Evolutionary conservation across 108 stramenopile species (phyloP), one percentile per base, ranked within the genome.

Genomic region (Skeletonema costatum): DNA sequence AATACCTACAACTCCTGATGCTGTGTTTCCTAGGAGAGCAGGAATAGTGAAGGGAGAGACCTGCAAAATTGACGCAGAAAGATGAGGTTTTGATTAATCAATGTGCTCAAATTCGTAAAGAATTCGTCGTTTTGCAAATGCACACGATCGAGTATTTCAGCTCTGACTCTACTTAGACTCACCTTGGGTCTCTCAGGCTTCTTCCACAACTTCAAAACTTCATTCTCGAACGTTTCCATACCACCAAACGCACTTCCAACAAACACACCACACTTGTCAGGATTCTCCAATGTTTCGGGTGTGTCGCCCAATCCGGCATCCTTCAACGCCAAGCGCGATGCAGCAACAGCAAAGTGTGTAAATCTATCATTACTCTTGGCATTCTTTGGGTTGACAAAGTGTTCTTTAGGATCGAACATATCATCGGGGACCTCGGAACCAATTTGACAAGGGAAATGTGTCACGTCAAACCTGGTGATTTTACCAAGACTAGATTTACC

Each of bases 221-320:
- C 96, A 62, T 78, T 73, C 78, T 98, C 97, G 84, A 97, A 97
- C 1, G 97, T 97, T 83, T 95, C 94, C 81, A 93, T 85, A 32
- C 97, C 97, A 25, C 97, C 97, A 85, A 98, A 98, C n/a, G 97
- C 97, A 16, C 88, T 89, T 39, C 97, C 97, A 4, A 98, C 92
- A 89, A 98, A 96, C 61, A 96, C 96, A 68, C 98, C 98, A 64
- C 90, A 79, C 19, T 83, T 86, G 10, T 89, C 93, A 5, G 96
- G 89, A 73, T 89, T 82, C 35, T 83, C 78, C 66, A 95, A 60
- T 21, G 90, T 93, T 21, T 94, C 90, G 12, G 91, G 92, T 14
- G 90, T 88, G 78, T 92, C 87, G 36, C 96, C 86, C 56, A 98
- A 32, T 35, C 71, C 76, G 3, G 90, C 97, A 87, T 98, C 98